Base-by-base conservation (phyloP, 2,329 filamentous ascomycete genomes). In the Colletotrichum limetticola region DNA sequence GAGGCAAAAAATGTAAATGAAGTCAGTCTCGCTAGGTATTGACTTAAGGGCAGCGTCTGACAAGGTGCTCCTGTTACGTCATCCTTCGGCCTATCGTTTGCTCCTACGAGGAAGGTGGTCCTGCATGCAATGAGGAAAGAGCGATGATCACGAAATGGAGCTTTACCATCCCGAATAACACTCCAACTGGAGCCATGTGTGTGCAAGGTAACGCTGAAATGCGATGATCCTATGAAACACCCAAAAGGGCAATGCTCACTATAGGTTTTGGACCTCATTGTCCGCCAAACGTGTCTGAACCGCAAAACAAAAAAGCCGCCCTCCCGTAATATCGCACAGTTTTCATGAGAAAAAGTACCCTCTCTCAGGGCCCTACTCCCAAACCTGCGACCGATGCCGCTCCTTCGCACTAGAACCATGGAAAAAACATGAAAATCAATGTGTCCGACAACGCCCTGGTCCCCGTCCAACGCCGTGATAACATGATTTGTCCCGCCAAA, bases 401-500 rank as follows among this genome's bases (percentile, higher is more conserved):
- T 32, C 14, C 49, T 22, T 30, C 59, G 24, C 22, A 26, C 14
- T 19, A 35, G 14, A 22, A 19, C 35, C 12, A 19, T 19, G 52
- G 19, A 24, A 26, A 16, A 59, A 26, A n/a, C 55, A 53, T 35
- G 28, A 71, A n/a, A 35, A 26, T 66, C 26, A 66, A 59, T 46
- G 53, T 52, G 37, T 66, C 67, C 67, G 26, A 57, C 70, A 72
- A 73, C 71, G 71, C 71, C 71, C 26, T 60, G 30, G 35, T 14
- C 71, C 35, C 66, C 66, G 57, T 69, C 57, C 58, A 72, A 72
- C 69, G 69, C 69, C 69, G 22, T 72, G 58, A 53, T 63, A 72
- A 68, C 52, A 68, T 72, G 52, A 58, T 57, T 57, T 62, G 58
- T 55, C 69, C 58, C 30, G 66, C 66, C 46, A n/a, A 53, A 26